These are phyloP conservation scores for Chytridium lagenaria DNA, from an alignment of 371 early-diverging fungal genomes.

Conservation along the genomic window DNA sequence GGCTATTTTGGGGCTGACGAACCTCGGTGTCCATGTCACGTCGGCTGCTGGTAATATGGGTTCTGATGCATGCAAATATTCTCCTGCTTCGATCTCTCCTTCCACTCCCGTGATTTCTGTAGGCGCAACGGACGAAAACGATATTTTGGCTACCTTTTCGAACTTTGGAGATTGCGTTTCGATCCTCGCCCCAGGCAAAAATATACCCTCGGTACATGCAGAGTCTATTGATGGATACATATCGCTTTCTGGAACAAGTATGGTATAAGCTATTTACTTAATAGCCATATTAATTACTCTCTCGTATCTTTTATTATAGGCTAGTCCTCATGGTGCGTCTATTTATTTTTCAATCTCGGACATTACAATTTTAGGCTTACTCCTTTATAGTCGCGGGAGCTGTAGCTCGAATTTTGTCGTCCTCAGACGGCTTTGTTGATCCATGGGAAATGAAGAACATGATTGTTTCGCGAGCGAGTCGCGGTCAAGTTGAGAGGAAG, in stretches of 20 bases:
- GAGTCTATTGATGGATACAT: slow-evolving; percentile 13
- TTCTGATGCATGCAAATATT: slow-evolving; percentile 57
- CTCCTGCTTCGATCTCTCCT: slow-evolving; percentile 48
- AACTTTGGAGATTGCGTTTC: slow-evolving; percentile 31
- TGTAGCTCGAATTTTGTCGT: not conserved
- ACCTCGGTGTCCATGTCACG: slow-evolving; percentile 59
- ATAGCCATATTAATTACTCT: not conserved
- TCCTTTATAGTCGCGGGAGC: not conserved
- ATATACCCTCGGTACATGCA: slow-evolving; percentile 14
- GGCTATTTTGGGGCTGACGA: slow-evolving; percentile 40
- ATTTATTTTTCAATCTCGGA: not conserved
- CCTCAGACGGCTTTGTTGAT: not conserved
- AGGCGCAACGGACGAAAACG: slow-evolving; percentile 30
- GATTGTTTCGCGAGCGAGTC: not conserved
- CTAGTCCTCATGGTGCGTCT: not conserved
- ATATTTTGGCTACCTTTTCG: slow-evolving; percentile 22
- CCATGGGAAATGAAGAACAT: slow-evolving; percentile 1
- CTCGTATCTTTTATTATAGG: not conserved
- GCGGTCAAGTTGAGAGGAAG: not conserved
- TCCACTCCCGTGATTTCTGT: slow-evolving; percentile 32
- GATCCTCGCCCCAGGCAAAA: slow-evolving; percentile 25
- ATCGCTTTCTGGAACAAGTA: slow-evolving; percentile 24
- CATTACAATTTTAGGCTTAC: too few relatives aligned
- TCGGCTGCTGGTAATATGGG: slow-evolving; percentile 63
- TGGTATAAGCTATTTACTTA: too few relatives aligned